Percentiles rank a stretch among this genome's conserved stretches.
These are phyloP conservation scores for Pseudogymnoascus sp. DNA, from an alignment of 2,329 filamentous ascomycete genomes.

Conservation along the genomic window DNA sequence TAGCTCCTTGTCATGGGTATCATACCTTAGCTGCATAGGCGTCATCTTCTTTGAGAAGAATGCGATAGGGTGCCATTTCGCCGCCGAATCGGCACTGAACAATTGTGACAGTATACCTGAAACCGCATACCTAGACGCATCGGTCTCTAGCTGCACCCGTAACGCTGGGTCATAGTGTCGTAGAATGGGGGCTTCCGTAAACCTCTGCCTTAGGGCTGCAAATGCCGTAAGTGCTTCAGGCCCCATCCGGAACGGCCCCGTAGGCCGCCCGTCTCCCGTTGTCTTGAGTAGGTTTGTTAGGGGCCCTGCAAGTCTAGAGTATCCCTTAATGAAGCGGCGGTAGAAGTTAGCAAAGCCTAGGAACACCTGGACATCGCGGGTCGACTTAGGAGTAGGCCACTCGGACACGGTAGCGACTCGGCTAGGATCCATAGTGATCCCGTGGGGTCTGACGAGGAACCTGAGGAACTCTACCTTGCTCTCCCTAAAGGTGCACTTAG, in stretches of 20 bases:
- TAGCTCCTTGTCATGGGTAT: no score
- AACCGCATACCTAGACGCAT: no score
- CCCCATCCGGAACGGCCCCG: no score
- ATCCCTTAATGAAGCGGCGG: slow-evolving; percentile 25
- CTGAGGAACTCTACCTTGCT: slow-evolving; percentile 14
- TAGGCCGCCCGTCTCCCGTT: neutral
- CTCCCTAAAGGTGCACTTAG: slow-evolving; percentile 15
- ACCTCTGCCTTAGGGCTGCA: neutral
- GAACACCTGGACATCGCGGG: slow-evolving; percentile 22
- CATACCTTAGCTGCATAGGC: no score
- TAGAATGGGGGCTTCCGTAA: neutral
- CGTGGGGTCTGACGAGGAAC: slow-evolving; percentile 11
- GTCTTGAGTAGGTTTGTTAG: neutral
- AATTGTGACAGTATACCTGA: no score
- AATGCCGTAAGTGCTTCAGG: no score
- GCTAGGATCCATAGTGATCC: slow-evolving; percentile 13
- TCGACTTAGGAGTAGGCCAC: slow-evolving; percentile 13
- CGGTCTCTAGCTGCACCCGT: neutral
- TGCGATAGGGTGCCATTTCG: no score
- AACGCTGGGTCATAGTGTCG: neutral
- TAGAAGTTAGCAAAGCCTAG: no score
- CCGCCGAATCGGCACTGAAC: no score
- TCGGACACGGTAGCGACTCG: slow-evolving; percentile 13
- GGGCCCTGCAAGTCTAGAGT: slow-evolving; percentile 14
- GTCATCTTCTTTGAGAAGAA: no score